Base-by-base conservation (phyloP, 2,329 filamentous ascomycete species). In the Neospermospora avenae region DNA sequence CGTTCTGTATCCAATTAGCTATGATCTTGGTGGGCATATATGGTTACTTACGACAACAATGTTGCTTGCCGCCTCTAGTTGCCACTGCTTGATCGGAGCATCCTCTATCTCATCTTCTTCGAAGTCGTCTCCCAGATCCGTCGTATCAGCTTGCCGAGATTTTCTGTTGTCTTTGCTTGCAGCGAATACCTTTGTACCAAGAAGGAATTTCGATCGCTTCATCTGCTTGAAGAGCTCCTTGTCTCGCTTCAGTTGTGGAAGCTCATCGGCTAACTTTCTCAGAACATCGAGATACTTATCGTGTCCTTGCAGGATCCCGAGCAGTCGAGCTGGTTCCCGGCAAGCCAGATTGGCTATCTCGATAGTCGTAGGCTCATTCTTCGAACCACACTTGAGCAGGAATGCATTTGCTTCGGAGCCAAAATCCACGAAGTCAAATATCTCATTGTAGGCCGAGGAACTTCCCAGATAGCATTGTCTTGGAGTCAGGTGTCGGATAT, bases 351-450 rank as follows among this genome's bases (percentile, higher is more conserved):
- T 81, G 4, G 93, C 93, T 66, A 99, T 84, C 73, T 99, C 95
- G 2, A 84, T 74, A 68, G 90, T 95, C 2, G 89, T 96, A 3
- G 95, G 95, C 74, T 99, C 93, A 64, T 85, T 87, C 74, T 96
- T 97, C 2, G 92, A 93, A 10, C 95, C 95, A 65, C 93, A 91
- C 63, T 90, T 90, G 68, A 92, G 84, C 18, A 99, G 77, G 70
- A 99, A 99, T 0, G 89, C 80, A 69, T 98, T 98, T 2, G 91
- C 93, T 71, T 93, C 87, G 35, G 81, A 77, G 0, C 93, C 92
- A 76, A 97, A 99, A 72, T 98, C 90, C 14, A 98, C 93, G 74
- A 97, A 99, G 72, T 98, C 92, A 67, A 99, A 96, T 34, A 99
- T 96, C 34, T 96, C 90, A 11, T 85, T 89, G 69, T 96, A 99